Base-by-base conservation (phyloP, 1,284 basidiomycete genomes). In the Hortiboletus rubellus region DNA sequence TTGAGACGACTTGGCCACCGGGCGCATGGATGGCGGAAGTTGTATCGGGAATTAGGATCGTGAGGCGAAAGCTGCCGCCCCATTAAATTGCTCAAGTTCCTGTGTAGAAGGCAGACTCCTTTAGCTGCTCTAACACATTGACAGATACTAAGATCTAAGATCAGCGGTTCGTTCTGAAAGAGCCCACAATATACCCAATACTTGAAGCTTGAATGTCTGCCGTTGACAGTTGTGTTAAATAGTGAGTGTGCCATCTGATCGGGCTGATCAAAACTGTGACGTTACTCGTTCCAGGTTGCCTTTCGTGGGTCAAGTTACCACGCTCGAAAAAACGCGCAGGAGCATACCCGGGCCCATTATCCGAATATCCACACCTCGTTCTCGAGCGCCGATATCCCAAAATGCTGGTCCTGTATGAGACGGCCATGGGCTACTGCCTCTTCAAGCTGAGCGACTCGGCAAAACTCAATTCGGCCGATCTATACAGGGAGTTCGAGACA, bases 361-460 rank as follows among this genome's bases (percentile, higher is more conserved):
- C 18, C 37, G 22, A 22, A 40, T 18, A 40, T 31, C 17, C n/a
- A 37, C 10, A 40, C 54, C 14, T 52, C 57, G 30, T 30, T 12
- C 36, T 50, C 52, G 38, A 45, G 38, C 22, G 38, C 43, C 42
- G 31, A 30, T 53, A 54, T 56, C 54, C 64, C 68, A 80, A 77
- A 75, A 92, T 92, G 90, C 80, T 92, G 72, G 90, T 92, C 36
- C 76, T 92, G 62, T 92, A 91, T 77, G 90, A 92, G 78, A 92
- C 91, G 5, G 84, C 91, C 44, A 83, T 94, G 73, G 94, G 96
- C 76, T 98, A 96, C 82, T 96, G 94, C 81, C 90, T 99, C 57
- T 98, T 99, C 87, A 97, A 97, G 77, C 84, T 98, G 63, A 89
- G 90, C 58, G 92, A 96, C 77, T 82, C 92, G 58, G 91, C 90